These are phyloP conservation scores for Albugo laibachii DNA, from an alignment of 352 stramenopile genomes.

Conservation along the genomic window DNA sequence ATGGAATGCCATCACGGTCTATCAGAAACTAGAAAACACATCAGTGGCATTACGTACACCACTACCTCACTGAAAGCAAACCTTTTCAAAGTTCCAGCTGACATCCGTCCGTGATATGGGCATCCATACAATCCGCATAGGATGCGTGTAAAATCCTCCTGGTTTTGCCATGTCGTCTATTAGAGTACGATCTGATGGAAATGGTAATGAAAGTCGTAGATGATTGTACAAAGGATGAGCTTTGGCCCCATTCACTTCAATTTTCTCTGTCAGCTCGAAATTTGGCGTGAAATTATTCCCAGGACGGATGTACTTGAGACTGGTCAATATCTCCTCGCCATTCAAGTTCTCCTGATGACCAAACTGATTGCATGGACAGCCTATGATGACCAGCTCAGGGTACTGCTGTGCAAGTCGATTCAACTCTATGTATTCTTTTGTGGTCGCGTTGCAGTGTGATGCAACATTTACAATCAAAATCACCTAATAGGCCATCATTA, in stretches of 20 bases:
- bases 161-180: constrained; percentile 61
- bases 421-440: constrained; percentile 46
- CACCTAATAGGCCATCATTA: constrained; percentile 3
- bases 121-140: constrained; percentile 75
- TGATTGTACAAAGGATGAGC: constrained; percentile 68
- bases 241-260: constrained; percentile 63
- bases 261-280: constrained; percentile 61
- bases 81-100: constrained; percentile 76
- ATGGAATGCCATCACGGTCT: constrained; percentile 47
- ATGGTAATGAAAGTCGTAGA: constrained; percentile 41
- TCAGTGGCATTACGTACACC: neutral
- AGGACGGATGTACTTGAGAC: constrained; percentile 46
- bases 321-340: constrained; percentile 56
- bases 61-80: constrained; percentile 3
- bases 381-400: constrained; percentile 46
- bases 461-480: constrained; percentile 61
- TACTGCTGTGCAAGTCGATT: constrained; percentile 42
- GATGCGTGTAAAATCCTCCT: constrained; percentile 58
- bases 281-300: constrained; percentile 42
- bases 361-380: constrained; percentile 67
- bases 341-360: constrained; percentile 69
- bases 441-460: constrained; percentile 65
- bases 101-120: constrained; percentile 54
- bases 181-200: constrained; percentile 46
- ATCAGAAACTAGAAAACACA: constrained; percentile 37